Percentiles rank a stretch among this genome's conserved stretches.
These are phyloP conservation scores for Lunularia cruciata DNA, from an alignment of 225 moss, liverwort and hornwort genomes.

Conservation along the genomic window DNA sequence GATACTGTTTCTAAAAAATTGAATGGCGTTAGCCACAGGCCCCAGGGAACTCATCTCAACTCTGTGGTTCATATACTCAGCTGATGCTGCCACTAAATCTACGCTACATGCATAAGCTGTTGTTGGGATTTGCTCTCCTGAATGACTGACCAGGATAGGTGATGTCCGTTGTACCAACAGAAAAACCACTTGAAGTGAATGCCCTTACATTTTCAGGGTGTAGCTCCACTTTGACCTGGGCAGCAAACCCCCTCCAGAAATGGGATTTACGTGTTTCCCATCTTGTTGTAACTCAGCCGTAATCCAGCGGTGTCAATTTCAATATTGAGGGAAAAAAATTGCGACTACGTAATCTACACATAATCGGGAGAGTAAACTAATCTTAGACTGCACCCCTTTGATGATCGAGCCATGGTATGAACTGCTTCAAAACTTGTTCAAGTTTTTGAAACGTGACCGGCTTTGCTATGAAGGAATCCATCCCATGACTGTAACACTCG, in stretches of 20 bases:
- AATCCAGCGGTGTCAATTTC: constrained; percentile 26
- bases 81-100: constrained; percentile 31
- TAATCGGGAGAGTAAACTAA: constrained; percentile 10
- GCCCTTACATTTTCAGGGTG: constrained; percentile 11
- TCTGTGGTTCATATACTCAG: constrained; percentile 21
- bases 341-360: constrained; percentile 32
- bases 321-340: constrained; percentile 29
- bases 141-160: not conserved
- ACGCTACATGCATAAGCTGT: constrained; percentile 24
- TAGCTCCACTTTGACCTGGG: constrained; percentile 18
- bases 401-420: constrained; percentile 57
- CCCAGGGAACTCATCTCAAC: constrained; percentile 22
- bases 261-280: constrained; percentile 17
- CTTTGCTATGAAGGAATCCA: constrained; percentile 87
- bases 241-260: constrained; percentile 14
- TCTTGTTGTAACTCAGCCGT: constrained; percentile 30
- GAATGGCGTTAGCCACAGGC: constrained; percentile 9
- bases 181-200: constrained; percentile 20
- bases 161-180: constrained; percentile 17
- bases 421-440: constrained; percentile 67
- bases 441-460: constrained; percentile 76
- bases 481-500: constrained; percentile 73
- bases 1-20: constrained; percentile 24
- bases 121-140: constrained; percentile 4
- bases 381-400: constrained; percentile 30